phyloP scores from a whole-genome alignment of 331 rosid species.

The Quercus tomentella region DNA sequence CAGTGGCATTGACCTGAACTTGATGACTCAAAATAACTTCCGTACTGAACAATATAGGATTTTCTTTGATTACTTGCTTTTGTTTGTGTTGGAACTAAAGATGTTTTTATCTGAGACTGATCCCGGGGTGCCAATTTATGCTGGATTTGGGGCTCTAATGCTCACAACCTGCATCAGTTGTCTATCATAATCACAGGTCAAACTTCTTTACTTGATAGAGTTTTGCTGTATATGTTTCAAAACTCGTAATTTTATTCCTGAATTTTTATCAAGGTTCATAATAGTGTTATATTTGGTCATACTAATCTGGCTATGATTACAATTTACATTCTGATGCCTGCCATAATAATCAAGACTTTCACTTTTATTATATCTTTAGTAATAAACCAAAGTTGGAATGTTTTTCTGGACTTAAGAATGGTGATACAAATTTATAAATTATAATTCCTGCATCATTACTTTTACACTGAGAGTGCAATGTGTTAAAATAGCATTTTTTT shows the following conservation, averaged over 20 bases:
- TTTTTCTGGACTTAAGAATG: too few species aligned
- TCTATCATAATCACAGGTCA: constrained; percentile 86
- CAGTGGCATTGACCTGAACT: constrained; percentile 1
- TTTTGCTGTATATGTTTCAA: neutral
- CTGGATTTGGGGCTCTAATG: constrained; percentile 98
- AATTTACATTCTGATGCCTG: neutral
- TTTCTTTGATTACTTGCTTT: constrained; percentile 4
- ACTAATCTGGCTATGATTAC: neutral
- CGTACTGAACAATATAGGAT: neutral
- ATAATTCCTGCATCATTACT: too few species aligned
- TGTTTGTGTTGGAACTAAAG: constrained; percentile 8
- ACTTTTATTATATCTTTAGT: too few species aligned
- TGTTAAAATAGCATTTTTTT: too few species aligned
- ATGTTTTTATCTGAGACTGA: constrained; percentile 54
- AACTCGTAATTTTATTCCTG: neutral
- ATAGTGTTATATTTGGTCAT: neutral
- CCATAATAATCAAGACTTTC: too few species aligned
- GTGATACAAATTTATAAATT: too few species aligned
- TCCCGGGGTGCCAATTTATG: constrained; percentile 85
- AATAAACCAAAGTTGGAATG: too few species aligned
- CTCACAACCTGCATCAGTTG: constrained; percentile 92
- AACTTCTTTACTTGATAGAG: neutral
- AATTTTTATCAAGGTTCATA: neutral
- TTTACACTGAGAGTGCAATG: too few species aligned
- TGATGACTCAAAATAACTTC: too few species aligned